phyloP scores from a whole-genome alignment of 139 green algal species.

The Micractinium conductrix region DNA sequence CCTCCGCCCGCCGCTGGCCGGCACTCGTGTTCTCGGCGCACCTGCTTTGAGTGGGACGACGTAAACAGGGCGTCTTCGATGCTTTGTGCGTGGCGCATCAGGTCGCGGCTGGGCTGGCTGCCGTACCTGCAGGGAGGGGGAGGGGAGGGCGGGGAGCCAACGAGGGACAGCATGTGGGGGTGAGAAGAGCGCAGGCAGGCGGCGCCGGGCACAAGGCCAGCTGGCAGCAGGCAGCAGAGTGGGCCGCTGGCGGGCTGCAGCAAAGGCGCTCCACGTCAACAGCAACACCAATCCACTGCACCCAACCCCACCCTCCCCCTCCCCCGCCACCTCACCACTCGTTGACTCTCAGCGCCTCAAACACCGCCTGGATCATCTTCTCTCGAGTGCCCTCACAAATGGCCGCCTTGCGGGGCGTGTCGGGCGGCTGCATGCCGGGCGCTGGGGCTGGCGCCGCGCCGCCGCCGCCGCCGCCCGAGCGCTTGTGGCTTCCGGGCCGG shows the following conservation, averaged over 20 bases:
- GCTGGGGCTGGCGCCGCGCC: background rate
- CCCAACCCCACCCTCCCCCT: background rate
- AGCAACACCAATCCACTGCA: background rate
- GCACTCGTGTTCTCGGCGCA: too few species aligned
- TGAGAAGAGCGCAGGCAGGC: background rate
- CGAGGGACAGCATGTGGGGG: background rate
- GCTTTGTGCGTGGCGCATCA: conserved; percentile 7
- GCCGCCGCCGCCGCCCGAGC: background rate
- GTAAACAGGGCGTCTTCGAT: conserved; percentile 14
- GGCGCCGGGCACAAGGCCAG: background rate
- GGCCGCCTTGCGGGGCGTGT: conserved; percentile 29
- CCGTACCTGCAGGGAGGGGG: background rate
- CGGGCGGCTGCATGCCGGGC: background rate
- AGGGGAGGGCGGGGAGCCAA: background rate
- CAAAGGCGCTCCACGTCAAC: too few species aligned
- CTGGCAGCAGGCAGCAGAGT: background rate
- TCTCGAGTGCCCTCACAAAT: conserved; percentile 20
- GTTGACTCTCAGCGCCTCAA: conserved; percentile 10
- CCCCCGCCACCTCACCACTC: background rate
- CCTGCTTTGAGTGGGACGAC: conserved; percentile 26
- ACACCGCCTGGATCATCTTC: conserved; percentile 12
- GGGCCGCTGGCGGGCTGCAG: too few species aligned
- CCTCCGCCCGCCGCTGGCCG: too few species aligned
- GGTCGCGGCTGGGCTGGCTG: background rate
- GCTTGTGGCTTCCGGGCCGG: background rate